Percentiles rank a stretch among this genome's conserved stretches.
phyloP scores from a whole-genome alignment of 2,329 filamentous ascomycete species.

The Arthrobotrys sinensis region DNA sequence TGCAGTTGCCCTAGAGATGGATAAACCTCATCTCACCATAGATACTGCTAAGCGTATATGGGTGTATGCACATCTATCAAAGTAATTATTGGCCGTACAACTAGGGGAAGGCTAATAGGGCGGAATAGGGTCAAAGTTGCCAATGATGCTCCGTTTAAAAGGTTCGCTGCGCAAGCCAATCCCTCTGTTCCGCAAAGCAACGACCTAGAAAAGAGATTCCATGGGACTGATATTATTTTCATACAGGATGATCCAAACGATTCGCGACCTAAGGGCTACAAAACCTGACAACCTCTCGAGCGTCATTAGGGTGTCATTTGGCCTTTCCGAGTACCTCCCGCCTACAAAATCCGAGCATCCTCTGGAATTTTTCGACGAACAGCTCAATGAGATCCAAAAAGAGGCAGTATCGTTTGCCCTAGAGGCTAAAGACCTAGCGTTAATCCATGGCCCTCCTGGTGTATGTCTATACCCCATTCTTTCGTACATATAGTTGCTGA shows the following conservation, averaged over 20 bases:
- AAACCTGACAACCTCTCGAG: conserved; percentile 72
- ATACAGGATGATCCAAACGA: conserved; percentile 75
- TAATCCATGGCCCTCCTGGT: conserved; percentile 92
- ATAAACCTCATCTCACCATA: conserved; percentile 72
- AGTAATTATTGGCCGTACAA: not conserved
- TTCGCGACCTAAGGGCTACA: conserved; percentile 75
- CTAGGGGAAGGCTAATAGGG: not conserved
- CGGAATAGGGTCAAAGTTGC: conserved; percentile 42
- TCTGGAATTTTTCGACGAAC: conserved; percentile 75
- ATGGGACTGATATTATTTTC: conserved; percentile 63
- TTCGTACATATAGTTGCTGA: not conserved
- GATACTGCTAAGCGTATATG: conserved; percentile 38
- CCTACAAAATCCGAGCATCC: conserved; percentile 70
- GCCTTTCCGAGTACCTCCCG: conserved; percentile 71
- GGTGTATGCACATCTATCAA: conserved; percentile 26
- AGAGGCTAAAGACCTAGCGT: conserved; percentile 76
- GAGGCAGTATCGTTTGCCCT: conserved; percentile 85
- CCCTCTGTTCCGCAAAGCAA: no score
- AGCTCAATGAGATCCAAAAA: conserved; percentile 78
- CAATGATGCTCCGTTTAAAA: conserved; percentile 55
- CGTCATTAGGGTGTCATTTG: conserved; percentile 77
- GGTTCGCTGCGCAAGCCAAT: conserved; percentile 18
- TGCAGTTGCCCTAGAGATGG: conserved; percentile 80
- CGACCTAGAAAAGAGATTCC: not conserved
- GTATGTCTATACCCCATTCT: conserved; percentile 66